These are phyloP conservation scores for Salicornia ramosissima DNA, from an alignment of 148 eudicot genomes.

Conservation along the genomic window DNA sequence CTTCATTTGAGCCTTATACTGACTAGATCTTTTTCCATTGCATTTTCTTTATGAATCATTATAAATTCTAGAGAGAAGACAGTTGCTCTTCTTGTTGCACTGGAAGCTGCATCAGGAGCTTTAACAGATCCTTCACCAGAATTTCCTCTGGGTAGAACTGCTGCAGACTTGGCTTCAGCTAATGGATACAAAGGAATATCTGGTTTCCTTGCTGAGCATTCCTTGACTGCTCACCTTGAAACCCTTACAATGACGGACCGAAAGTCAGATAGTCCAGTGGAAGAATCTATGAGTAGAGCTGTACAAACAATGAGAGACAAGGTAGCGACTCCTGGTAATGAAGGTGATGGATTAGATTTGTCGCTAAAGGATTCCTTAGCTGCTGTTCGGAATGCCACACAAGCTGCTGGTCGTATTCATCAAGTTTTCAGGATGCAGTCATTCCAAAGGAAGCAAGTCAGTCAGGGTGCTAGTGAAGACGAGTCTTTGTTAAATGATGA, in stretches of 20 bases:
- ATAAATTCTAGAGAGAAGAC: conserved; percentile 47
- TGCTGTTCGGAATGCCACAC: conserved; percentile 60
- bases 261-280: conserved; percentile 27
- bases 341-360: conserved; percentile 39
- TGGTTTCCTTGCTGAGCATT: conserved; percentile 64
- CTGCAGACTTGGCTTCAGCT: conserved; percentile 66
- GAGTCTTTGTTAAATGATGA: conserved; percentile 41
- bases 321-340: conserved; percentile 35
- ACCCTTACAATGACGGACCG: conserved; percentile 40
- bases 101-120: conserved; percentile 60
- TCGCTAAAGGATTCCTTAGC: conserved; percentile 55
- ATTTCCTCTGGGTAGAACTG: conserved; percentile 51
- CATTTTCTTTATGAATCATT: background rate
- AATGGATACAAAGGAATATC: conserved; percentile 71
- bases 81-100: conserved; percentile 46
- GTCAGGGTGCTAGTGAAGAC: conserved; percentile 28
- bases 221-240: conserved; percentile 47
- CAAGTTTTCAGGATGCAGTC: conserved; percentile 63
- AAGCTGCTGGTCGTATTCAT: conserved; percentile 66
- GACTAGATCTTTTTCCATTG: background rate
- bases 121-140: conserved; percentile 58
- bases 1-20: background rate
- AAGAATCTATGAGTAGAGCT: conserved; percentile 34
- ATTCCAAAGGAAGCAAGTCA: conserved; percentile 45
- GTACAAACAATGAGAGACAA: conserved; percentile 35